Base-by-base conservation (phyloP, 108 stramenopile species). In the Pseudonitzschia pungens region DNA sequence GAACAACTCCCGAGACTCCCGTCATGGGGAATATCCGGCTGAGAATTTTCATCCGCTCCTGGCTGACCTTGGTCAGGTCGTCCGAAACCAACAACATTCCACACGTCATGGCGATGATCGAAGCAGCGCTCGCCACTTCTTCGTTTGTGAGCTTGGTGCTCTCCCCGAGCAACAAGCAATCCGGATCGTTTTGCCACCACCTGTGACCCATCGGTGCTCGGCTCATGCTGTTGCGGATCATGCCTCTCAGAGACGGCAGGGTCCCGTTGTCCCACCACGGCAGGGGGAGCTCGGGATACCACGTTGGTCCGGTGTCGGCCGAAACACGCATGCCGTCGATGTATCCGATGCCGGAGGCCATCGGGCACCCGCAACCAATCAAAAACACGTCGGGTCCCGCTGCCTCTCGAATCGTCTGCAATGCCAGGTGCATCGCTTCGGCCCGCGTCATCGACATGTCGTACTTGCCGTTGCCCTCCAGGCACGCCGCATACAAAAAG, bases 161-260 rank as follows among this genome's bases (percentile, higher is more conserved):
- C 50, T 95, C 82, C 50, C 97, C 92, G 4, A 97, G 76, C 29
- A 97, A 68, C 15, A 97, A 65, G 74, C 97, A 97, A 73, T 97
- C 97, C 8, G 97, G 97, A 86, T 97, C 96, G 74, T 97, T 97
- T 65, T 92, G 89, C 96, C 96, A 96, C 90, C 89, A 96, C 33
- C 93, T 82, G 72, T 94, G 90, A 41, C 92, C 92, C 33, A 96
- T 75, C 28, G 85, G 80, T 31, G 91, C 82, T 57, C 97, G 83
- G 26, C 83, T 89, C 68, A 97, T 82, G 28, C 91, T 89, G 69
- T 96, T 96, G 28, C 97, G 91, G 56, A 96, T 83, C 94, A 96
- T 96, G 10, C 83, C 90, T 69, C 92, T 79, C 48, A 94, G 74
- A 20, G 89, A 86, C 10, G 97, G 97, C n/a, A 97, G 79, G n/a